Evolutionary conservation across 2,329 filamentous ascomycete genomes (phyloP).

Genomic region (Anthostomella pinea): DNA sequence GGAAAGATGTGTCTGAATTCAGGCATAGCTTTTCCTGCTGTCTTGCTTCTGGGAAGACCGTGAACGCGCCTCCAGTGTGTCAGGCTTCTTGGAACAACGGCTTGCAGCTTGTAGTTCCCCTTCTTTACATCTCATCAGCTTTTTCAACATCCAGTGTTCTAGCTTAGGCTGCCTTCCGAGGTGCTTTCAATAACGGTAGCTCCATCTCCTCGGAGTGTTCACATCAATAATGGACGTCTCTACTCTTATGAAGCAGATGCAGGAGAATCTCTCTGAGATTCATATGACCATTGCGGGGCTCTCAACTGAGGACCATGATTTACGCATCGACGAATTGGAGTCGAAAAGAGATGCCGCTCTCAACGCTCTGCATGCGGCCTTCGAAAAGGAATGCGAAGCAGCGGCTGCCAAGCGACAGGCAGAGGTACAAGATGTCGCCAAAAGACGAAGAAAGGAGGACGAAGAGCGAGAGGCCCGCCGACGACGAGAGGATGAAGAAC

Average conservation of each 20-base stretch:
- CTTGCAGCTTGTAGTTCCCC: no score
- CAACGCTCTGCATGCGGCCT: not conserved
- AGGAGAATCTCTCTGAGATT: constrained; percentile 6
- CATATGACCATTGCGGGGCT: constrained; percentile 2
- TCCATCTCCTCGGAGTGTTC: no score
- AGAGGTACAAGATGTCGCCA: not conserved
- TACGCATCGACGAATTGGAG: constrained; percentile 4
- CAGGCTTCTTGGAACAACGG: no score
- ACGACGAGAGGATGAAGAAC: constrained; percentile 3
- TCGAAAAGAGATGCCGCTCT: not conserved
- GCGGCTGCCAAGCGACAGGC: not conserved
- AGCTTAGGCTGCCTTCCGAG: no score
- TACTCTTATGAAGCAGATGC: constrained; percentile 4
- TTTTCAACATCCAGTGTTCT: no score
- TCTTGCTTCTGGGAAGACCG: no score
- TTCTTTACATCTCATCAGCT: no score
- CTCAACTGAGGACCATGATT: constrained; percentile 1
- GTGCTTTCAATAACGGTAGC: no score
- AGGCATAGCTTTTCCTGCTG: no score
- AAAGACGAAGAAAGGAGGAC: constrained; percentile 3
- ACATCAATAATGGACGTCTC: constrained; percentile 2
- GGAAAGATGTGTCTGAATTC: no score
- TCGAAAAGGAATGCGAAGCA: not conserved
- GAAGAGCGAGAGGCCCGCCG: constrained; percentile 5
- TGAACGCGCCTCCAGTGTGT: no score